phyloP scores from a whole-genome alignment of 2,329 filamentous ascomycete species.

The Daldinia sp. region DNA sequence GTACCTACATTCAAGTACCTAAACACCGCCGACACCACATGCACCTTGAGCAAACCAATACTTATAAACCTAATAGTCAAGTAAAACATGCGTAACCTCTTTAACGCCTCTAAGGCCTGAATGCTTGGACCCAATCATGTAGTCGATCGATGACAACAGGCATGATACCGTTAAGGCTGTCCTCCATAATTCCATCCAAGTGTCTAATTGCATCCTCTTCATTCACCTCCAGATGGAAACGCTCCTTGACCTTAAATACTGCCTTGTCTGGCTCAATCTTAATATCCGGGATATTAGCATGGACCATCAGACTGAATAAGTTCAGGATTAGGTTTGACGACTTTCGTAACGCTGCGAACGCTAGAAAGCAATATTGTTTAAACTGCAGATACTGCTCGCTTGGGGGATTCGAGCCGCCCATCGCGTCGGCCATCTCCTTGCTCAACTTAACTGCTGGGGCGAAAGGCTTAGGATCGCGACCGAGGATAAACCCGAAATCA shows the following conservation, averaged over 20 bases:
- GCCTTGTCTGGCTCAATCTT: slow-evolving; percentile 92
- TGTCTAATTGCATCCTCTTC: slow-evolving; percentile 93
- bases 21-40: neutral
- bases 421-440: slow-evolving; percentile 98
- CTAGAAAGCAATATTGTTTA: slow-evolving; percentile 95
- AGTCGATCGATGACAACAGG: slow-evolving; percentile 95
- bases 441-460: slow-evolving; percentile 97
- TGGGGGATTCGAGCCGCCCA: slow-evolving; percentile 82
- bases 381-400: slow-evolving; percentile 84
- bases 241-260: slow-evolving; percentile 92
- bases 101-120: slow-evolving; percentile 64
- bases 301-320: slow-evolving; percentile 95
- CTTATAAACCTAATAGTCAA: slow-evolving; percentile 1
- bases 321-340: slow-evolving; percentile 93
- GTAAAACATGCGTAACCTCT: slow-evolving; percentile 7
- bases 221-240: slow-evolving; percentile 89
- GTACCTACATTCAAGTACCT: neutral
- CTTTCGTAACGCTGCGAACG: slow-evolving; percentile 91
- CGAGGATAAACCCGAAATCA: slow-evolving; percentile 98
- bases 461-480: slow-evolving; percentile 96
- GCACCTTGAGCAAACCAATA: neutral
- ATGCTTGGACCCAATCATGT: slow-evolving; percentile 93
- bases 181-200: slow-evolving; percentile 90
- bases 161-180: slow-evolving; percentile 88
- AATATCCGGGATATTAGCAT: slow-evolving; percentile 97